These are phyloP conservation scores for Rhynchosporium graminicola DNA, from an alignment of 2,329 filamentous ascomycete species.

Conservation along the genomic window DNA sequence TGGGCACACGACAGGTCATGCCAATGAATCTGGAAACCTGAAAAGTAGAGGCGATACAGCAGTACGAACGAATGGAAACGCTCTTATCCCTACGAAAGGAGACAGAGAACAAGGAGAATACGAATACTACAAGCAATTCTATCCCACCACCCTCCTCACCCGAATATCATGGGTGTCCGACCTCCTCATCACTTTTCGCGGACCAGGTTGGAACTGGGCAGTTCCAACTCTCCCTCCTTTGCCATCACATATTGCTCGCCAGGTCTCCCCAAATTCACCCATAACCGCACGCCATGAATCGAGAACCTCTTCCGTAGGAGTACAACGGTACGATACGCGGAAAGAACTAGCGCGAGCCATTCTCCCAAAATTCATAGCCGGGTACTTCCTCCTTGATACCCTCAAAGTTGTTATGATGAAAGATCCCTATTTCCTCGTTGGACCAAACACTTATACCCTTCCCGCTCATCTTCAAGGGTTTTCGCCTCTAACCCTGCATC, in stretches of 20 bases:
- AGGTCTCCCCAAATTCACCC: conserved; percentile 39
- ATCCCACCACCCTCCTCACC: conserved; percentile 52
- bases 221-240: conserved; percentile 52
- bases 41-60: conserved; percentile 11
- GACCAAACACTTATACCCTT: conserved; percentile 47
- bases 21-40: not conserved
- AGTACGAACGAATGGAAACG: conserved; percentile 4
- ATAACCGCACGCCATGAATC: conserved; percentile 42
- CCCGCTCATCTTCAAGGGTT: conserved; percentile 48
- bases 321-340: conserved; percentile 46
- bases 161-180: conserved; percentile 59
- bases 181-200: conserved; percentile 55
- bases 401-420: conserved; percentile 68
- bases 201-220: conserved; percentile 60
- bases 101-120: conserved; percentile 37
- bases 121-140: conserved; percentile 62
- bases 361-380: conserved; percentile 50
- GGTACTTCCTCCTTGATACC: conserved; percentile 70
- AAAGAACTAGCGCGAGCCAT: conserved; percentile 49
- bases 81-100: not conserved
- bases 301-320: conserved; percentile 48
- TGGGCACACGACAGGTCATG: conserved; percentile 21
- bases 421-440: conserved; percentile 75
- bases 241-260: conserved; percentile 46
- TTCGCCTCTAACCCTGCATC: conserved; percentile 49